Evolutionary conservation across 371 early-diverging fungal genomes (phyloP), one percentile per base, ranked within the genome.

Genomic region (Mortierella sp.): DNA sequence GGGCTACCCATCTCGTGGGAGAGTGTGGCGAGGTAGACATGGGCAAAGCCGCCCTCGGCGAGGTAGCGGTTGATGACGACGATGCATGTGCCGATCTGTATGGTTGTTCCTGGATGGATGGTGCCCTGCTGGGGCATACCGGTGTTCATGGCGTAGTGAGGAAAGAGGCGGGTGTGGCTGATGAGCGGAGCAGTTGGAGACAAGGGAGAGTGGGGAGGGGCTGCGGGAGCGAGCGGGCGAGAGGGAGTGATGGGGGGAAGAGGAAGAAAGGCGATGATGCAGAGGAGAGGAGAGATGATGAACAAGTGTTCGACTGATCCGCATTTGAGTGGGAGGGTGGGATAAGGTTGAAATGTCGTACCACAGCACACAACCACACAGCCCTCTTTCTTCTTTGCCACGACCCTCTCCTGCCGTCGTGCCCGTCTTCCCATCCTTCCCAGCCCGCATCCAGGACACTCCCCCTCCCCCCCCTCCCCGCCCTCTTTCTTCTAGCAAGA

Each of bases 21-120:
- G n/a, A 88, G 81, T 7, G 83, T 72, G n/a, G 92, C 95, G 34
- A 92, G 76, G 69, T 96, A 95, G 19, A 96, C 92, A 79, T 94
- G 93, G 0, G 95, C 94, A 72, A 91, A 92, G 4, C 94, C 95
- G 57, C 95, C 95, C 16, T 81, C 78, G 24, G 82, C 80, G 16
- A 85, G 71, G 67, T 81, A 83, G 19, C 72, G 73, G 63, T 83
- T 78, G 26, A 85, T 72, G 51, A 82, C 72, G 23, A 84, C 82
- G 12, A 80, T 62, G 68, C 66, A 79, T 47, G 38, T 64, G 39
- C 76, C 82, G 14, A 85, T 72, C 56, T 81, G 83, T 43, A 83
- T 78, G 58, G 78, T 60, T 10, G 83, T 84, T 9, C 85, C 85
- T 57, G 81, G 85, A 6, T 78, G 68, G 61, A 81, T 71, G 41